These are phyloP conservation scores for Aspergillus sp. DNA, from an alignment of 2,329 filamentous ascomycete genomes.

Conservation along the genomic window DNA sequence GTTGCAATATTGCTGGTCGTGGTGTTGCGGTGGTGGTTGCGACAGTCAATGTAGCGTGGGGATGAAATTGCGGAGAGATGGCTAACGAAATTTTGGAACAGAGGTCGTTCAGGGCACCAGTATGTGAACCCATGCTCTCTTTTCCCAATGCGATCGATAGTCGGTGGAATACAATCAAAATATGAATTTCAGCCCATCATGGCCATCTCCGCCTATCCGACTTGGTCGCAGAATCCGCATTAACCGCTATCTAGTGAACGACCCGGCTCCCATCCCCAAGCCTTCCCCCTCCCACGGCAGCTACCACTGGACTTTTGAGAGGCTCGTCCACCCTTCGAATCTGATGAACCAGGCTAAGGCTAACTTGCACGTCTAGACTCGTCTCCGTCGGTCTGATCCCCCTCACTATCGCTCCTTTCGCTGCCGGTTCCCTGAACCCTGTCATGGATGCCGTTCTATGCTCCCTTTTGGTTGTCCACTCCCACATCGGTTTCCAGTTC, in stretches of 20 bases:
- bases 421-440: conserved; percentile 86
- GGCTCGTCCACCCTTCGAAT: conserved; percentile 42
- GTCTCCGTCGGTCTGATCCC: conserved; percentile 80
- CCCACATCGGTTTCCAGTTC: conserved; percentile 89
- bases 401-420: conserved; percentile 86
- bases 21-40: neutral
- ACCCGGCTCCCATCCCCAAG: conserved; percentile 71
- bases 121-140: conserved; percentile 43
- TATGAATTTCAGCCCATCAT: too few species aligned
- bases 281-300: conserved; percentile 78
- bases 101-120: conserved; percentile 73
- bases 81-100: conserved; percentile 49
- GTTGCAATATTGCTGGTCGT: neutral
- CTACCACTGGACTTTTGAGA: conserved; percentile 98
- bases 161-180: neutral
- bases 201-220: neutral
- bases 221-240: conserved; percentile 3
- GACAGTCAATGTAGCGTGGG: neutral
- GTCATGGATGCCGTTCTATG: conserved; percentile 82
- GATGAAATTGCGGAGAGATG: conserved; percentile 11
- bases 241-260: conserved; percentile 64
- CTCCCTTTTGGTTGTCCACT: conserved; percentile 81
- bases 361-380: conserved; percentile 49
- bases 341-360: neutral
- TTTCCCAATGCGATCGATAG: neutral